phyloP scores from a whole-genome alignment of 2,329 filamentous ascomycete species.

The Sclerotinia sclerotiorum region DNA sequence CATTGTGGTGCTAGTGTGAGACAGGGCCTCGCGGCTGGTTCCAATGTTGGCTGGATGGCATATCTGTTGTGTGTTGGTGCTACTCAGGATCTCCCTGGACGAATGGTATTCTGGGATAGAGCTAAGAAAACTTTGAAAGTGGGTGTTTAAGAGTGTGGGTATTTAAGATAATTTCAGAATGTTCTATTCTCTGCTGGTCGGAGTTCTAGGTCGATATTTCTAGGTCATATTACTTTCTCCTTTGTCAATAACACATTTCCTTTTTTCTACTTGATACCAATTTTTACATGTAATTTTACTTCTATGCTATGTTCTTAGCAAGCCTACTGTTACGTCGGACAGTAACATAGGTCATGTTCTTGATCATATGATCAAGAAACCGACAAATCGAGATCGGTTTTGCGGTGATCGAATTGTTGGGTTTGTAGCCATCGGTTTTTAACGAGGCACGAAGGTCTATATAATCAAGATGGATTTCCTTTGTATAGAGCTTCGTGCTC shows the following conservation, averaged over 20 bases:
- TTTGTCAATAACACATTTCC: not conserved
- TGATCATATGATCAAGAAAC: too few species aligned
- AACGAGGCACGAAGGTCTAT: too few species aligned
- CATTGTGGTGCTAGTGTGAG: constrained; percentile 51
- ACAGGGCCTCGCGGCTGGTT: constrained; percentile 45
- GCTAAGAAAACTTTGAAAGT: constrained; percentile 46
- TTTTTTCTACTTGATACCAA: not conserved
- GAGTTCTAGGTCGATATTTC: not conserved
- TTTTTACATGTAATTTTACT: too few species aligned
- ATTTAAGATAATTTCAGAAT: not conserved
- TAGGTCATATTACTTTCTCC: not conserved
- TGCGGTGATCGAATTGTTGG: too few species aligned
- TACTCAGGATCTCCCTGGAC: constrained; percentile 43
- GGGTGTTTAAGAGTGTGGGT: constrained; percentile 33
- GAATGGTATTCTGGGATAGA: constrained; percentile 51
- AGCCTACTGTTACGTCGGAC: too few species aligned
- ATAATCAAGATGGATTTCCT: too few species aligned
- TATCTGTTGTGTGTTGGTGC: constrained; percentile 59
- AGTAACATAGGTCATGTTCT: too few species aligned
- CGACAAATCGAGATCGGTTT: too few species aligned
- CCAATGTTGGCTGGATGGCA: constrained; percentile 49
- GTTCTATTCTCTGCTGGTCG: not conserved
- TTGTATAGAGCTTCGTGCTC: too few species aligned
- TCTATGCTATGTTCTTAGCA: too few species aligned
- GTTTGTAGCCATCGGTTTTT: too few species aligned